Conservation (phyloP, 1,284 basidiomycete genomes). For the Naganishia liquefaciens region DNA sequence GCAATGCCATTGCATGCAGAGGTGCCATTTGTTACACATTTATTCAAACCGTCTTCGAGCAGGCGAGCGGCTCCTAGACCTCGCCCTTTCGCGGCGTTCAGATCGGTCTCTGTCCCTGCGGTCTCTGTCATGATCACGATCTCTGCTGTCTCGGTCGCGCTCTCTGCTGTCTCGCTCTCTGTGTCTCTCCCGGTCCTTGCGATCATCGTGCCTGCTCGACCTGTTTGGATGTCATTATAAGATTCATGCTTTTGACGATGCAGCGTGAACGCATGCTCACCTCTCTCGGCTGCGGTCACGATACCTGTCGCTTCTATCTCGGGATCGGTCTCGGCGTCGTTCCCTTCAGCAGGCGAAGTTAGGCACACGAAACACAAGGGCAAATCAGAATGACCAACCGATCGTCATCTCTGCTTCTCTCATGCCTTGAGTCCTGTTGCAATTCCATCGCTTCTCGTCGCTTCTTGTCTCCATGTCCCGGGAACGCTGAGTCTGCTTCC, state of each 20-base stretch:
- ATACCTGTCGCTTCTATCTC: conserved; percentile 54
- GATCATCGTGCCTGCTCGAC: conserved; percentile 37
- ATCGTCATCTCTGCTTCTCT: conserved; percentile 38
- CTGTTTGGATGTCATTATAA: conserved; percentile 4
- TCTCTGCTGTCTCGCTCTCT: conserved; percentile 37
- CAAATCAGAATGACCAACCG: conserved; percentile 42
- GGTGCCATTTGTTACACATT: no score
- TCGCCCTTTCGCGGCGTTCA: conserved; percentile 29
- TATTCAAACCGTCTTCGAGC: conserved; percentile 23
- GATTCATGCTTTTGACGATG: background rate
- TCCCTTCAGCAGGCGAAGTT: conserved; percentile 15
- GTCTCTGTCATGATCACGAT: conserved; percentile 37
- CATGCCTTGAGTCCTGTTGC: conserved; percentile 43
- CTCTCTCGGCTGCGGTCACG: conserved; percentile 53
- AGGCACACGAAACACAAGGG: no score
- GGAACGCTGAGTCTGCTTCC: conserved; percentile 29
- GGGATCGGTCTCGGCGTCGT: conserved; percentile 31
- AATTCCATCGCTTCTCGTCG: conserved; percentile 53
- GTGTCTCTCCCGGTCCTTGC: conserved; percentile 35
- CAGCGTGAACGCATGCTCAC: conserved; percentile 3
- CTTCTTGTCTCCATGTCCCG: conserved; percentile 48
- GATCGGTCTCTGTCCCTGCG: conserved; percentile 34
- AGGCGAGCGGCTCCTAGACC: conserved; percentile 26
- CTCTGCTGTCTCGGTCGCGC: conserved; percentile 35
- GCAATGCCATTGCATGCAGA: no score